Evolutionary conservation across 768 basidiomycete genomes (phyloP), one percentile per base, ranked within the genome.

Genomic region (Boletales sp.): DNA sequence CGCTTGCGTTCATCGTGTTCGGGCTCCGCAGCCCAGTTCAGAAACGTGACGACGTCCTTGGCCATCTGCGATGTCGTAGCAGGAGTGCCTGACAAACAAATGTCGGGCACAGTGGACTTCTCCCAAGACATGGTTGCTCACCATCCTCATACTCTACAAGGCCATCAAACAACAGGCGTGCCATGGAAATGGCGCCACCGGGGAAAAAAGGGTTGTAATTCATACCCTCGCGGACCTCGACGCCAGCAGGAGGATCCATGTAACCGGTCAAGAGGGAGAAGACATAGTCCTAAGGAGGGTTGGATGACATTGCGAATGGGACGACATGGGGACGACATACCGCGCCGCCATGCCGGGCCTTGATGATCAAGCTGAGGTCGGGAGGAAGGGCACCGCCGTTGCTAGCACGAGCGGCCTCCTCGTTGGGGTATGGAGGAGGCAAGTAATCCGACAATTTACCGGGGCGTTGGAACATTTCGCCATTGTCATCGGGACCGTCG

Each of bases 121-220:
- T 14, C 2, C 35, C 17, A 11, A 18, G 40, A 44, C 10, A 36
- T 31, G 45, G 17, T 5, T 19, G 61, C 81, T 59, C 54, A 87
- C 92, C 93, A 66, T 99, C 97, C 0, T 91, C 89, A 68, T 90
- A 99, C 70, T 99, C 97, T 49, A 98, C 95, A 40, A 98, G 71
- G 35, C 92, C 94, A 62, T 98, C 97, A 66, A 90, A 98, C 57
- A 98, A 74, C 32, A 97, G 83, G 65, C 95, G 91, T 45, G 92
- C 94, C 97, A 99, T 99, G 66, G 91, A 89, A 53, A 98, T 97
- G 57, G 94, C 94, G 63, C 94, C 95, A 47, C 97, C 94, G 37
- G 95, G 95, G 88, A 99, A 99, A 78, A 87, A 98, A 17, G 94
- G 93, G 74, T 92, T 93, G 80, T 97, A 98, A 81, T 94, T 97